Evolutionary conservation across 2,329 filamentous ascomycete genomes (phyloP), one percentile per base, ranked within the genome.

Genomic region (Epichloe gansuensis): DNA sequence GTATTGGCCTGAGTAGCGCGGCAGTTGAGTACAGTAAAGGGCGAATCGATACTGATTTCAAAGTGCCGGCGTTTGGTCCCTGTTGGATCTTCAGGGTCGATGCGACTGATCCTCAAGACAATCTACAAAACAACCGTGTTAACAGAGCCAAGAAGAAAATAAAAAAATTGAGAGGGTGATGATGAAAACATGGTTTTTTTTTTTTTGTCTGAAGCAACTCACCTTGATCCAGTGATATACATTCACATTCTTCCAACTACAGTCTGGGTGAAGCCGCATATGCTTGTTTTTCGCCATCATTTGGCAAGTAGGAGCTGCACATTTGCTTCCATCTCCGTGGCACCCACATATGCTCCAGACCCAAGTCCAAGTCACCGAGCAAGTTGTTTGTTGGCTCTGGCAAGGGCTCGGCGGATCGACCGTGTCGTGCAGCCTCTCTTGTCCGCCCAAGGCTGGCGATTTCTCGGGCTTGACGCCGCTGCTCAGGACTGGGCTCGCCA

Each of bases 211-310:
- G 2, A 4, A 31, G 31, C 8, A 31, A 46, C 76, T 57, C 72
- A 89, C 88, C 80, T 95, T 95, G 67, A 96, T 95, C 90, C 90
- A 95, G 66, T 96, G 91, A 65, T 88, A 89, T 51, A 96, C 90
- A 62, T 93, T 88, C 50, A 95, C 91, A 57, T 94, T 94, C 63
- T 89, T 86, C 75, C 91, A 95, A 53, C 89, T 95, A 52, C 89
- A 95, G 64, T 95, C 90, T 51, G 91, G 91, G 65, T 95, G 86
- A 54, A 96, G 71, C 55, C 81, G 78, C 39, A 79, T 52, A 8
- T 67, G 67, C 65, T 77, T 78, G 62, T 91, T 84, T 61, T 84
- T 86, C 23, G 86, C 81, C 85, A 94, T 91, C 63, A 85, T 84
- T 60, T 88, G 82, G 64, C 91, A 96, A 38, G 88, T 95, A 11